Evolutionary conservation across 1,284 basidiomycete genomes (phyloP), one percentile per base, ranked within the genome.

Genomic region (Leccinum fallax): DNA sequence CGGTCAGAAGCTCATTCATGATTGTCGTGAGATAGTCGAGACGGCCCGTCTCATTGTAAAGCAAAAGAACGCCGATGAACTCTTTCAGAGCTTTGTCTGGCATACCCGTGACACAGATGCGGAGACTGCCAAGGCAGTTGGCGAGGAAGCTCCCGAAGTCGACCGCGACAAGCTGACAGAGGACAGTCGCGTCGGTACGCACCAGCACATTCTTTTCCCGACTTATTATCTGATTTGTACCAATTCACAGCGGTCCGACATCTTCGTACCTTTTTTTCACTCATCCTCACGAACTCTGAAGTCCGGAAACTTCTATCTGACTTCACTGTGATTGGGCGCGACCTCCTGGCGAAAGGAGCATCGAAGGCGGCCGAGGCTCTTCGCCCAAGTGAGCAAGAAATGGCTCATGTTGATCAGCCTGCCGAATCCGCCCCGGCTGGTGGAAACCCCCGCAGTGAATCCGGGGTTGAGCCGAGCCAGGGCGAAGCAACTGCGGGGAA

Each of bases 221-320:
- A 55, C 46, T 9, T 9, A 40, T 19, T 28, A 7, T 40, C 60
- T 67, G n/a, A 63, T 15, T 4, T 2, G 6, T 15, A 5, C 43
- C n/a, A 1, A 11, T 32, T 32, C 15, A 10, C 60, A 90, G 94
- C 93, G 16, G 85, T 90, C 53, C 83, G 84, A 61, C 92, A 97
- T 76, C 83, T 97, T n/a, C 90, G 93, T 65, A 94, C 93, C 0
- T 83, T 97, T 55, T 78, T 92, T 58, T 85, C 84, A 24, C 89
- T 97, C 67, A 83, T 97, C 70, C 81, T 94, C 66, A 96, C 94
- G 74, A 97, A 97, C 79, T 89, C 89, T 1, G 95, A 97, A 78
- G 89, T 93, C 43, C 90, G 94, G 72, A 97, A 97, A 77, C 88
- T 96, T 57, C 76, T 95, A 59, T 85, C 85, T 38, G 94, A 97